phyloP scores from a whole-genome alignment of 83 land plant genomes.

The Diphasiastrum complanatum region DNA sequence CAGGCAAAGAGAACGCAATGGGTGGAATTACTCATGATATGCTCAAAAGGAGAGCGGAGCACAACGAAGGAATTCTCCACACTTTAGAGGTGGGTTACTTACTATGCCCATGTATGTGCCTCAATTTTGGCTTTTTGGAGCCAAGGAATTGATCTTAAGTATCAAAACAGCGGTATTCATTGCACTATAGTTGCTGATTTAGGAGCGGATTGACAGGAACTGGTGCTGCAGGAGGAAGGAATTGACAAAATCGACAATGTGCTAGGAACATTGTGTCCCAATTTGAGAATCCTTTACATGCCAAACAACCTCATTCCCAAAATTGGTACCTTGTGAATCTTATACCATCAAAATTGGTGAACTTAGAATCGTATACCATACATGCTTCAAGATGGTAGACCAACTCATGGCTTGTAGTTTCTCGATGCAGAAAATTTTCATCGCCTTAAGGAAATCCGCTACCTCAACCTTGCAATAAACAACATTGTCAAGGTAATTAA shows the following conservation, averaged over 20 bases:
- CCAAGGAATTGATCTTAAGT: no score
- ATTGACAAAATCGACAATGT: slow-evolving; percentile 25
- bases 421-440: slow-evolving; percentile 28
- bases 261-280: slow-evolving; percentile 30
- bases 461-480: slow-evolving; percentile 36
- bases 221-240: slow-evolving; percentile 40
- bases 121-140: no score
- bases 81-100: slow-evolving; percentile 37
- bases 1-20: no score
- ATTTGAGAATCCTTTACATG: slow-evolving; percentile 31
- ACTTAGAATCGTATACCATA: neutral
- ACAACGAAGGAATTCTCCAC: slow-evolving; percentile 36
- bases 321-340: slow-evolving; percentile 15
- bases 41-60: slow-evolving; percentile 38
- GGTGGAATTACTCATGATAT: slow-evolving; percentile 34
- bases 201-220: slow-evolving; percentile 20
- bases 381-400: neutral
- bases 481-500: slow-evolving; percentile 32
- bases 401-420: neutral
- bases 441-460: slow-evolving; percentile 30
- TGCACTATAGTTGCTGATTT: no score
- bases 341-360: neutral
- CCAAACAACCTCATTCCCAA: slow-evolving; percentile 39
- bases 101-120: no score
- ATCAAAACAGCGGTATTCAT: no score